Evolutionary conservation across 176 grass and related monocot genomes (phyloP).

Genomic region (Puya raimondii): DNA sequence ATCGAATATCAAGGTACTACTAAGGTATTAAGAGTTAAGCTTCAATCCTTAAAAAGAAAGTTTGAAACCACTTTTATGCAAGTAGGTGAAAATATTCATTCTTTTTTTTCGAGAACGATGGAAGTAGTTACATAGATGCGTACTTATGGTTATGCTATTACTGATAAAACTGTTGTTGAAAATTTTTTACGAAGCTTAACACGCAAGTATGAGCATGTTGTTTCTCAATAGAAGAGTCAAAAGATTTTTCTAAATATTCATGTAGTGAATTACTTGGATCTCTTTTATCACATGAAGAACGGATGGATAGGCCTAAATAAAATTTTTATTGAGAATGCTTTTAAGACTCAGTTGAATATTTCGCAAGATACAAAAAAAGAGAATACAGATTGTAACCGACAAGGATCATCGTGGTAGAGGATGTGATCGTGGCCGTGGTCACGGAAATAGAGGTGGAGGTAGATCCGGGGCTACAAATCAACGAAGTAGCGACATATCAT

Average conservation of each 20-base stretch:
- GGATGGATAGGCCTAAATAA: not conserved
- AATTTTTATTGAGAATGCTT: not conserved
- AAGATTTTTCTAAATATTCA: not conserved
- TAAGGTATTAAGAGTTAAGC: too few relatives aligned
- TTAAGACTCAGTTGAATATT: too few relatives aligned
- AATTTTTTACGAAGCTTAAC: too few relatives aligned
- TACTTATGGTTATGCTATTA: too few relatives aligned
- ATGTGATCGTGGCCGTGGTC: not conserved
- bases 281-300: not conserved
- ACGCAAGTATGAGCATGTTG: not conserved
- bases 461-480: not conserved
- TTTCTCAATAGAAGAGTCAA: not conserved
- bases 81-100: too few relatives aligned
- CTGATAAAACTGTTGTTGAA: too few relatives aligned
- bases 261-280: not conserved
- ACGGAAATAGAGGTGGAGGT: not conserved
- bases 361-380: not conserved
- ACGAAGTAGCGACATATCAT: not conserved
- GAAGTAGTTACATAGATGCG: too few relatives aligned
- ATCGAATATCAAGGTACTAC: not conserved
- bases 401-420: not conserved
- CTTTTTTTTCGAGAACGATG: too few relatives aligned
- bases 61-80: too few relatives aligned
- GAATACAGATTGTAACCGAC: not conserved
- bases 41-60: too few relatives aligned